Percentiles rank a stretch among this genome's conserved stretches.
These are phyloP conservation scores for Polychytrium aggregatum DNA, from an alignment of 192 early-diverging fungal species.

Conservation along the genomic window DNA sequence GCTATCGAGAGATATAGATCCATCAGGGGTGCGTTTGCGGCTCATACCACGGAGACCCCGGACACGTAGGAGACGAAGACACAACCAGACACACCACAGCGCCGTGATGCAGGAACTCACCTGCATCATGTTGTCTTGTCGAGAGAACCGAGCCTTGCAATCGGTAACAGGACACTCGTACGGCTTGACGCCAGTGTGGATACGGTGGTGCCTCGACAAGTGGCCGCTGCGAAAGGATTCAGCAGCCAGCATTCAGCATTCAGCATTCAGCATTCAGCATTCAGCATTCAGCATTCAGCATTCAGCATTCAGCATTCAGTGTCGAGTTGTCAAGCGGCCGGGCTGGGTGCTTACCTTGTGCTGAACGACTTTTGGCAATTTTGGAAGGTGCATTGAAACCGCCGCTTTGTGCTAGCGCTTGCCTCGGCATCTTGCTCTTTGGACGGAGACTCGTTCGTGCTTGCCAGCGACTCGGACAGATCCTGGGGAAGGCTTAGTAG, in stretches of 20 bases:
- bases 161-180: slow-evolving; percentile 13
- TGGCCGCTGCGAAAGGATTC: background rate
- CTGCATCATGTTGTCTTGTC: slow-evolving; percentile 30
- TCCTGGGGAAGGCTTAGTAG: too few relatives aligned
- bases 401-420: too few relatives aligned
- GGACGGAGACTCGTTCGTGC: too few relatives aligned
- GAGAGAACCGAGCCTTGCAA: slow-evolving; percentile 13
- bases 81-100: background rate
- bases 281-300: too few relatives aligned
- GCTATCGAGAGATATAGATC: slow-evolving; percentile 7
- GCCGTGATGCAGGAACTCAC: slow-evolving; percentile 3
- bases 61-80: background rate
- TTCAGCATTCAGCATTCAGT: too few relatives aligned
- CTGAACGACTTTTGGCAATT: slow-evolving; percentile 9
- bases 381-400: slow-evolving; percentile 1
- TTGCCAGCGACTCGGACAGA: too few relatives aligned
- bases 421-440: too few relatives aligned
- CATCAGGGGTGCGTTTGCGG: too few relatives aligned
- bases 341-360: slow-evolving; percentile 9
- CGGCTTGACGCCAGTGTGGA: slow-evolving; percentile 21
- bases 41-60: too few relatives aligned
- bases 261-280: too few relatives aligned
- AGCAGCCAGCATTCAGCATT: background rate
- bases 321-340: slow-evolving; percentile 3
- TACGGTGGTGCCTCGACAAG: slow-evolving; percentile 4